phyloP scores from a whole-genome alignment of 23 red algal species.

The Gracilaria domingensis region DNA sequence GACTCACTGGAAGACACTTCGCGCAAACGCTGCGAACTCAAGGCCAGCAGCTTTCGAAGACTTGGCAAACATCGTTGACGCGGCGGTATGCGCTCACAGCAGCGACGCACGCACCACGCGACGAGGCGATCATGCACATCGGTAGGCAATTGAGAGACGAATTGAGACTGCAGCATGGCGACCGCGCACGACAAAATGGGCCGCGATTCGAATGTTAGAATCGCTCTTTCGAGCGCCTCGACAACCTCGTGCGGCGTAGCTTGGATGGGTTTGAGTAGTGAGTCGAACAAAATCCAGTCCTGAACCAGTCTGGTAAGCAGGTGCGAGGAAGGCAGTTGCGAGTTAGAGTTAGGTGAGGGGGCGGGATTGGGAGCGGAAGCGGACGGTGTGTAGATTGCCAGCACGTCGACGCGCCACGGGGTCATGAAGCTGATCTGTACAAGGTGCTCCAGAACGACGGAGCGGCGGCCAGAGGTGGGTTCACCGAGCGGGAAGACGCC shows the following conservation, averaged over 20 bases:
- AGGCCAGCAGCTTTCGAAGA: conserved; percentile 18
- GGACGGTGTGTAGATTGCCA: conserved; percentile 18
- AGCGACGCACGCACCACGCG: conserved; percentile 15
- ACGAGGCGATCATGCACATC: neutral
- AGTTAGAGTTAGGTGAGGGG: neutral
- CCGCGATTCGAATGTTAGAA: neutral
- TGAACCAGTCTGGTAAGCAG: conserved; percentile 28
- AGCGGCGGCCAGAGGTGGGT: conserved; percentile 20
- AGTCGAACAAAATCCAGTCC: conserved; percentile 45
- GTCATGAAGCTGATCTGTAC: conserved; percentile 63
- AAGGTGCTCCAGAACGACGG: conserved; percentile 49
- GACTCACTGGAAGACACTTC: conserved; percentile 13
- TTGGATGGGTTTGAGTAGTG: neutral
- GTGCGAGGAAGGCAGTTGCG: neutral
- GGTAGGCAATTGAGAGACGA: neutral
- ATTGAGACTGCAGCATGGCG: conserved; percentile 16
- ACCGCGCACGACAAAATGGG: conserved; percentile 1
- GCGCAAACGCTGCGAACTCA: conserved; percentile 42
- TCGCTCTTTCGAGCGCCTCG: conserved; percentile 38
- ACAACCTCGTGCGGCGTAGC: neutral
- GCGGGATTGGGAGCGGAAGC: neutral
- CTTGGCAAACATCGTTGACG: conserved; percentile 5
- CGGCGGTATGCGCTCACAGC: conserved; percentile 44
- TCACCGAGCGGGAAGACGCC: conserved; percentile 38
- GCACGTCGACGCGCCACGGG: conserved; percentile 66